Base-by-base conservation (phyloP, 2,329 filamentous ascomycete genomes). In the Esteya vermicola region DNA sequence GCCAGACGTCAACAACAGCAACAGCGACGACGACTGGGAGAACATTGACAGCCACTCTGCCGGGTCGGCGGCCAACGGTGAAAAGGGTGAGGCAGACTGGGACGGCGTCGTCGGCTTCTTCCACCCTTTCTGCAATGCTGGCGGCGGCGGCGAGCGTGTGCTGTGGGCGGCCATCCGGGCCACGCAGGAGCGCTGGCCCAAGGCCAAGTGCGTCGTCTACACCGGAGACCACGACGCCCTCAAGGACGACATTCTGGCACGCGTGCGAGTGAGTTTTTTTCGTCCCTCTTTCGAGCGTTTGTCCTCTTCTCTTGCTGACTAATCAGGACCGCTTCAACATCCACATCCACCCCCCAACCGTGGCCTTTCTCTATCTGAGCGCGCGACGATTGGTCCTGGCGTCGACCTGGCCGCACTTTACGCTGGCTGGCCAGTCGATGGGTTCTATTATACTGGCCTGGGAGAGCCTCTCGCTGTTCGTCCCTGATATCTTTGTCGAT, bases 101-200 rank as follows among this genome's bases (percentile, higher is more conserved):
- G 68, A 78, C 45, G 88, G 88, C 25, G 77, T 95, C 39, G 75
- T 96, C 46, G 91, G 85, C 35, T 96, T 98, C 69, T 94, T 98
- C 56, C 91, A 98, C 58, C 91, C 91, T 1, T 98, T 95, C 58
- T 96, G 91, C 61, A 96, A 98, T 64, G 91, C 91, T 38, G 91
- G 91, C 41, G 91, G 91, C 22, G 91, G 91, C 45, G 91, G 91
- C 46, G 91, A 98, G 62, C 72, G 91, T 57, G 91, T 98, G 33
- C 75, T 98, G 21, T 98, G 93, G 85, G 89, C 88, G 41, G 91
- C 91, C 10, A 84, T 98, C 45, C 76, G 85, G 44, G 85, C 89
- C 31, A 95, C 85, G 3, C 91, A 96, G 61, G 73, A 78, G 51
- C 75, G 81, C 48, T 95, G 85, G 78, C 91, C 89, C 3, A 81